phyloP scores from a whole-genome alignment of 2,329 filamentous ascomycete species.

The Cryphonectria parasitica region DNA sequence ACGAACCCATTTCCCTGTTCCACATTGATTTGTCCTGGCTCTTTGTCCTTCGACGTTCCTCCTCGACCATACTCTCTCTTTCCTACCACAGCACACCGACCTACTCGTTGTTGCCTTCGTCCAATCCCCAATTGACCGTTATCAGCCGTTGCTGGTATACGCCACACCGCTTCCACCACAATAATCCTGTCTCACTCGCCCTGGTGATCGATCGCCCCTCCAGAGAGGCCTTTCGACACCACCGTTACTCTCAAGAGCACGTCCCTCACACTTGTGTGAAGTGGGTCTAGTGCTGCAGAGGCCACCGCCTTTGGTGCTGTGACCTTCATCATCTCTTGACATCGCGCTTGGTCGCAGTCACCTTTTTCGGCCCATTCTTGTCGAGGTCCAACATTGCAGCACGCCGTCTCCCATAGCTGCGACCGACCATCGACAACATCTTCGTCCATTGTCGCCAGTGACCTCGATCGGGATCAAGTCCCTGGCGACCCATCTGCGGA shows the following conservation, averaged over 20 bases:
- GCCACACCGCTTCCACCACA: constrained; percentile 23
- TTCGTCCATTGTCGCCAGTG: neutral
- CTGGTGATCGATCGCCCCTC: constrained; percentile 9
- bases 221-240: constrained; percentile 11
- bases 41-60: neutral
- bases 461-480: neutral
- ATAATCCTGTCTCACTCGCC: constrained; percentile 15
- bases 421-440: constrained; percentile 16
- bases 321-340: constrained; percentile 18
- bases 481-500: constrained; percentile 4
- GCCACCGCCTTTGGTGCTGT: constrained; percentile 19
- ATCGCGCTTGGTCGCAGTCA: constrained; percentile 22
- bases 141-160: constrained; percentile 21
- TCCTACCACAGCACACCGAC: constrained; percentile 8
- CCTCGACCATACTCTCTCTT: neutral
- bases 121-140: constrained; percentile 18
- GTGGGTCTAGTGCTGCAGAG: constrained; percentile 23
- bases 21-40: constrained; percentile 1
- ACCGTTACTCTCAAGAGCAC: constrained; percentile 5
- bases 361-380: constrained; percentile 13
- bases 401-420: constrained; percentile 3
- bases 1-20: neutral
- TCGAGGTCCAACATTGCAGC: constrained; percentile 3
- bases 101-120: constrained; percentile 12
- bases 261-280: constrained; percentile 3